Evolutionary conservation across 2,329 filamentous ascomycete genomes (phyloP).

Genomic region (Arthrocladium fulminans): DNA sequence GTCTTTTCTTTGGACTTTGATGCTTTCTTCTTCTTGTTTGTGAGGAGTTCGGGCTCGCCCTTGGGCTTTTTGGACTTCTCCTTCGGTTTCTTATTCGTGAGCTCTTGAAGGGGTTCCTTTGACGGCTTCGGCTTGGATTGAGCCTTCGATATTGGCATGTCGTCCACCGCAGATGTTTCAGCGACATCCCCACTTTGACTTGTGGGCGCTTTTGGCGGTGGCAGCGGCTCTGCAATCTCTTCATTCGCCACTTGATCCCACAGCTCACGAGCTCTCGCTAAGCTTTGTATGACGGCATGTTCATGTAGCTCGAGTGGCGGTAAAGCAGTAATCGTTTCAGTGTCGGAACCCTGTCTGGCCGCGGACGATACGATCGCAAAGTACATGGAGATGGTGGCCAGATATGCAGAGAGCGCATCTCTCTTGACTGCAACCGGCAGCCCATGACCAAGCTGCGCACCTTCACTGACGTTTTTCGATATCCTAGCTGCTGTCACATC

Average conservation of each 20-base stretch:
- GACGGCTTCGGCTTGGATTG: conserved; percentile 28
- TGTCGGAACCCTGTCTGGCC: conserved; percentile 46
- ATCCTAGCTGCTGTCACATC: conserved; percentile 51
- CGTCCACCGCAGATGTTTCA: conserved; percentile 15
- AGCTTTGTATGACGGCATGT: conserved; percentile 79
- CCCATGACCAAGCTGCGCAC: conserved; percentile 39
- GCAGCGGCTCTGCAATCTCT: conserved; percentile 38
- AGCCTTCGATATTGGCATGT: conserved; percentile 29
- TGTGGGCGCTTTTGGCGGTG: no score
- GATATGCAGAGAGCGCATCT: conserved; percentile 73
- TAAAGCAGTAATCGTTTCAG: conserved; percentile 46
- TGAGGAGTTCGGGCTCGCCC: neutral
- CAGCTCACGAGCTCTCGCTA: conserved; percentile 68
- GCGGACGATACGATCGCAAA: conserved; percentile 79
- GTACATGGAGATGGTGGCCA: conserved; percentile 83
- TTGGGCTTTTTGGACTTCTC: conserved; percentile 26
- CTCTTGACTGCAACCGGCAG: conserved; percentile 54
- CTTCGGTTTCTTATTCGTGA: conserved; percentile 31
- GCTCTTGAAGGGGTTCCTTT: conserved; percentile 16
- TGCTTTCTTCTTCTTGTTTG: conserved; percentile 42
- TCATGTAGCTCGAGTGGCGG: conserved; percentile 73
- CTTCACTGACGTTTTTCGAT: conserved; percentile 30
- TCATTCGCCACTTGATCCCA: conserved; percentile 69
- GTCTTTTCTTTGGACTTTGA: conserved; percentile 58
- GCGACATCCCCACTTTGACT: conserved; percentile 13